phyloP scores from a whole-genome alignment of 2,329 filamentous ascomycete genomes.

The Herpotrichia juniperi region DNA sequence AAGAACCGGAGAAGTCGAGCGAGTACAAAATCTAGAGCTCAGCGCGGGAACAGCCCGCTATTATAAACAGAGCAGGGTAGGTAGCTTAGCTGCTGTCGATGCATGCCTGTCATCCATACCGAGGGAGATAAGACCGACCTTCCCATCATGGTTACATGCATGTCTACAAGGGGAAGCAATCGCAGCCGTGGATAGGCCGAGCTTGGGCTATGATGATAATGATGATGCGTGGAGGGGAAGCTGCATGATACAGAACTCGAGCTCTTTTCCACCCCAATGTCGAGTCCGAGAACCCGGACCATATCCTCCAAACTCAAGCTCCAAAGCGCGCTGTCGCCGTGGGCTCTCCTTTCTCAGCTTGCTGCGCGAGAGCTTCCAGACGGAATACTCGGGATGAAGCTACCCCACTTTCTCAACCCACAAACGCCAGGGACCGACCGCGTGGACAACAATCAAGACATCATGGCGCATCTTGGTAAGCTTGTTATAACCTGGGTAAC shows the following conservation, averaged over 20 bases:
- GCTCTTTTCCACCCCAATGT: too few species aligned
- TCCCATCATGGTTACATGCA: conserved; percentile 6
- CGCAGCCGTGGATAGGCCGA: not conserved
- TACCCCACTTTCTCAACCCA: not conserved
- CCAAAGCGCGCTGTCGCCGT: too few species aligned
- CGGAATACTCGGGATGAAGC: not conserved
- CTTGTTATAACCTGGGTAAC: conserved; percentile 12
- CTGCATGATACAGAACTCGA: too few species aligned
- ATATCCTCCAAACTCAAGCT: too few species aligned
- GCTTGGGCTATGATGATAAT: not conserved
- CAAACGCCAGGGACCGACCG: not conserved
- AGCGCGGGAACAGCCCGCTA: conserved; percentile 5
- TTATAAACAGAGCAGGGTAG: conserved; percentile 13
- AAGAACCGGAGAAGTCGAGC: not conserved
- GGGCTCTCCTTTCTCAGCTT: too few species aligned
- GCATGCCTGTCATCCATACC: not conserved
- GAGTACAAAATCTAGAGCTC: conserved; percentile 1
- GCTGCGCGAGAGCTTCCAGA: too few species aligned
- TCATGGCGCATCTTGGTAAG: conserved; percentile 11
- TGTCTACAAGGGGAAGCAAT: not conserved
- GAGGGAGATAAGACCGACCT: conserved; percentile 11
- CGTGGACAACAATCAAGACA: conserved; percentile 9
- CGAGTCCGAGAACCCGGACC: too few species aligned
- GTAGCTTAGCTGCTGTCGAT: conserved; percentile 4
- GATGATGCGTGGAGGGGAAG: not conserved